These are phyloP conservation scores for Gracilaria caudata DNA, from an alignment of 23 red algal genomes.

Conservation along the genomic window DNA sequence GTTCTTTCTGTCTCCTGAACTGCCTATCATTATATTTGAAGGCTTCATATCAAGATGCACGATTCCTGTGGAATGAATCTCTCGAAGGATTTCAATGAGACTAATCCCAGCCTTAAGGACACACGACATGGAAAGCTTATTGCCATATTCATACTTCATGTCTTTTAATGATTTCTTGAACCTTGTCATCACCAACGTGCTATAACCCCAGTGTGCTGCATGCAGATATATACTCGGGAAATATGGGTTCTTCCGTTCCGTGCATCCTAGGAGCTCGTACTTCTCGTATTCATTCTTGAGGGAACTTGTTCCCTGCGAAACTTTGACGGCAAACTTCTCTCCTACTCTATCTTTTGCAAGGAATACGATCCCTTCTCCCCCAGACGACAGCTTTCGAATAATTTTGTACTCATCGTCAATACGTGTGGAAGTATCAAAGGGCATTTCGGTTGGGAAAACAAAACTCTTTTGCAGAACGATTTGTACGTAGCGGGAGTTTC, in stretches of 20 bases:
- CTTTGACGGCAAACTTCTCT: background rate
- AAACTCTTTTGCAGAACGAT: no score
- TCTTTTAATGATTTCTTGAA: background rate
- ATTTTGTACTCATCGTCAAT: background rate
- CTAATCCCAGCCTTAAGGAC: background rate
- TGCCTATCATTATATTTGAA: background rate
- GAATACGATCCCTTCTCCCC: background rate
- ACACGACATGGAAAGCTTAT: background rate
- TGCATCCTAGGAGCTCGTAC: background rate
- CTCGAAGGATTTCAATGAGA: background rate
- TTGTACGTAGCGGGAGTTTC: no score
- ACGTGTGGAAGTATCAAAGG: background rate
- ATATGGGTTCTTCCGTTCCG: background rate
- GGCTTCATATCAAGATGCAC: slow-evolving; percentile 23
- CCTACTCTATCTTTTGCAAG: background rate
- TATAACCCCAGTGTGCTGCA: background rate
- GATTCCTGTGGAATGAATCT: background rate
- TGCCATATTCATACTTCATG: background rate
- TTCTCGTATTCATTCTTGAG: background rate
- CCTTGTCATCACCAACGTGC: background rate
- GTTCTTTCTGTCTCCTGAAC: background rate
- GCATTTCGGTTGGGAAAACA: no score
- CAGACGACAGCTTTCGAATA: background rate
- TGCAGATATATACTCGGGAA: background rate
- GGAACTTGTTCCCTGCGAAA: background rate